Percentiles rank a stretch among this genome's conserved stretches.
Evolutionary conservation across 306 rosid species (phyloP).

Genomic region (Delonix regia): DNA sequence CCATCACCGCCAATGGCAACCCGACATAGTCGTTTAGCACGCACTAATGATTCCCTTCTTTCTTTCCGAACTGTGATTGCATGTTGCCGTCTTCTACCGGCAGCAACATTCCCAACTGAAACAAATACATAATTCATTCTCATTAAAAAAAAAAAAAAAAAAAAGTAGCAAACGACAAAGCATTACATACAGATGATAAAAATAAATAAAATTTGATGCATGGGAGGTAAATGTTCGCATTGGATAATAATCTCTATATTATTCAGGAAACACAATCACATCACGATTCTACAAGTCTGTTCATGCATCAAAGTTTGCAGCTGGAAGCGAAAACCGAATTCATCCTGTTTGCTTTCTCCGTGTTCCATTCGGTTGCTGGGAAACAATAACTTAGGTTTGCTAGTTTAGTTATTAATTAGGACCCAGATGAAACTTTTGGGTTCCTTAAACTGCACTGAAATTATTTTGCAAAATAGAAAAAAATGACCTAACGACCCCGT

Average conservation of each 20-base stretch:
- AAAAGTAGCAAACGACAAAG: background rate
- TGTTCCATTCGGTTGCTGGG: background rate
- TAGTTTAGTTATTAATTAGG: background rate
- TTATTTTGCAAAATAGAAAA: background rate
- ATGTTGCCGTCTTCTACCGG: slow-evolving; percentile 65
- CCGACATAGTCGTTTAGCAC: slow-evolving; percentile 86
- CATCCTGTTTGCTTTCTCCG: background rate
- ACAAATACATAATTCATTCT: slow-evolving; percentile 30
- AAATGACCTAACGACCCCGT: background rate
- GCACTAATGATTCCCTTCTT: slow-evolving; percentile 78
- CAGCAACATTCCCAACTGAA: slow-evolving; percentile 82
- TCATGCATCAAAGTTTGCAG: background rate
- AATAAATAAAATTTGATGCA: background rate
- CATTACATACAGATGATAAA: background rate
- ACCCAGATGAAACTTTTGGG: background rate
- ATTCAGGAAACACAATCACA: background rate
- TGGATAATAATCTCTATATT: background rate
- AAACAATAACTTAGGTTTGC: background rate
- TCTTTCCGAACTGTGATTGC: slow-evolving; percentile 82
- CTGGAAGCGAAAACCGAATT: background rate
- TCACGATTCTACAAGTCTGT: background rate
- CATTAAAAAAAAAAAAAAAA: background rate
- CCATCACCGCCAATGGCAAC: slow-evolving; percentile 51
- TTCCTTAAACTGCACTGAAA: background rate
- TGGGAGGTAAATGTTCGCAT: background rate